A percentile compares a stretch with the other conserved stretches of the same genome.
phyloP scores from a whole-genome alignment of 768 basidiomycete genomes.

The Mycena sanguinolenta region DNA sequence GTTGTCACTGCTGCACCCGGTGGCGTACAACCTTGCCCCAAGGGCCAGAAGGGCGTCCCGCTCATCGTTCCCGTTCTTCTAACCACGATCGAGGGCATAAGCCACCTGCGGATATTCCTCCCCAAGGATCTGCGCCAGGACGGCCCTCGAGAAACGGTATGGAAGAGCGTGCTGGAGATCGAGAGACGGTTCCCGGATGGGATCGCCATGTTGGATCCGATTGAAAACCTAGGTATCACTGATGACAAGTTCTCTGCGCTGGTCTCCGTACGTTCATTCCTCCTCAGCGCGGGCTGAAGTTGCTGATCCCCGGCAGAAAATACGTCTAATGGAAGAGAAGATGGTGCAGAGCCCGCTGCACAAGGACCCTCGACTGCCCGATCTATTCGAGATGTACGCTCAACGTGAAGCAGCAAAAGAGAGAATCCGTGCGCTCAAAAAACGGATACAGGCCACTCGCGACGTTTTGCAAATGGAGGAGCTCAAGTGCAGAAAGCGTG shows the following conservation, averaged over 20 bases:
- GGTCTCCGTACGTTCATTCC: constrained; percentile 70
- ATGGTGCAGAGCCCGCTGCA: constrained; percentile 86
- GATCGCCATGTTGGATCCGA: constrained; percentile 88
- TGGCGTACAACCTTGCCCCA: constrained; percentile 81
- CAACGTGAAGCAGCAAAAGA: constrained; percentile 80
- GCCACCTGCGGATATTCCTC: constrained; percentile 87
- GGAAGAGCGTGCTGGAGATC: constrained; percentile 94
- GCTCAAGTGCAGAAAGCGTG: constrained; percentile 94
- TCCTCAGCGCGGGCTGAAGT: not conserved
- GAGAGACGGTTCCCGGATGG: constrained; percentile 91
- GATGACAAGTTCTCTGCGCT: constrained; percentile 93
- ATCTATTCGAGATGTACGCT: constrained; percentile 84
- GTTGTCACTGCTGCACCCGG: constrained; percentile 69
- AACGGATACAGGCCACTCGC: constrained; percentile 89
- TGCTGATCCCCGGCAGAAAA: constrained; percentile 74
- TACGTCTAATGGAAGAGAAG: constrained; percentile 88
- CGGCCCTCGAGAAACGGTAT: constrained; percentile 82
- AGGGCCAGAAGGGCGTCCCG: constrained; percentile 81
- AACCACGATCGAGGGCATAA: constrained; percentile 88
- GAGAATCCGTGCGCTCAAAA: constrained; percentile 83
- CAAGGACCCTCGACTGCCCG: constrained; percentile 81
- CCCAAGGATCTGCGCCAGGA: constrained; percentile 91
- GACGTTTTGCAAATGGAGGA: constrained; percentile 97
- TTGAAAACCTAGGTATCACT: constrained; percentile 95
- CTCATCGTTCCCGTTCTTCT: constrained; percentile 91